phyloP scores from a whole-genome alignment of 169 alveolate genomes.

The Plasmodium billcollinsi region DNA sequence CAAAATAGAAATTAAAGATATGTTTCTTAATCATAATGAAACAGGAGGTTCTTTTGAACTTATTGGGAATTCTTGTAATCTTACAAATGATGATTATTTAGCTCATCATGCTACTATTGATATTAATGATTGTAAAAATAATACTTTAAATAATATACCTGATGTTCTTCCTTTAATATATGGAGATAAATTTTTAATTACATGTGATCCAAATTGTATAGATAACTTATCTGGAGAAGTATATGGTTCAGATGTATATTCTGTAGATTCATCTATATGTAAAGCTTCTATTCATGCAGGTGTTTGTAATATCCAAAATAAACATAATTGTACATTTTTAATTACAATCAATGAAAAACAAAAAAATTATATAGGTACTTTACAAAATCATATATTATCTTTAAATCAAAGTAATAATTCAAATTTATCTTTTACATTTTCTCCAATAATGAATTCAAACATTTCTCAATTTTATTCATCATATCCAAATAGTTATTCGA shows the following conservation, averaged over 20 bases:
- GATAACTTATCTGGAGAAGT: conserved; percentile 12
- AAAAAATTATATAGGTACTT: conserved; percentile 28
- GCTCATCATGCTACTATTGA: conserved; percentile 69
- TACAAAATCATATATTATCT: conserved; percentile 51
- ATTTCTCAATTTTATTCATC: not conserved
- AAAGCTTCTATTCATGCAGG: conserved; percentile 71
- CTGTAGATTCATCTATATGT: conserved; percentile 41
- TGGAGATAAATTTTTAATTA: conserved; percentile 76
- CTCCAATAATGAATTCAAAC: not conserved
- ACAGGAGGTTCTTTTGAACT: conserved; percentile 85
- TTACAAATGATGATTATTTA: conserved; percentile 8
- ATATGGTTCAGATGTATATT: conserved; percentile 62
- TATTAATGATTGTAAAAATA: conserved; percentile 47
- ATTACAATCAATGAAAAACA: not conserved
- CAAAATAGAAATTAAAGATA: conserved; percentile 75
- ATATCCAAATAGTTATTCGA: conserved; percentile 50
- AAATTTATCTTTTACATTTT: conserved; percentile 28
- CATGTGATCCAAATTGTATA: conserved; percentile 75
- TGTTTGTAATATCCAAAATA: not conserved
- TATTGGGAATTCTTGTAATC: conserved; percentile 78
- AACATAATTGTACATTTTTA: conserved; percentile 33
- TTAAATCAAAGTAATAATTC: conserved; percentile 13
- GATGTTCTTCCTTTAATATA: conserved; percentile 64
- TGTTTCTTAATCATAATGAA: conserved; percentile 68
- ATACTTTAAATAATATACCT: conserved; percentile 50